Conservation (phyloP, 192 early-diverging fungal genomes). For the Umbelopsis sp. region DNA sequence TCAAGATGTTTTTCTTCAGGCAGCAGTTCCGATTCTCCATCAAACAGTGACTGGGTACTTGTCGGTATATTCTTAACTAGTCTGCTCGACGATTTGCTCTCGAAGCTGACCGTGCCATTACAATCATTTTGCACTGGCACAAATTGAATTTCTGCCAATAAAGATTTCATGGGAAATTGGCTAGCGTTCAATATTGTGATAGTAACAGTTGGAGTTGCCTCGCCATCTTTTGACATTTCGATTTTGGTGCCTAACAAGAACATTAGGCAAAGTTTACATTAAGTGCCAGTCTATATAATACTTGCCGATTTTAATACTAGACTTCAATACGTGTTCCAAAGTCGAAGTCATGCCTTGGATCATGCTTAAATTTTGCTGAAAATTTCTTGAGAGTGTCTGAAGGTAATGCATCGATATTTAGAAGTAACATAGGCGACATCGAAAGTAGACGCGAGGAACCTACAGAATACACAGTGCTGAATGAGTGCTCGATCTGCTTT, state of each 20-base stretch:
- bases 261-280: not conserved
- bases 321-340: conserved; percentile 11
- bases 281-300: not conserved
- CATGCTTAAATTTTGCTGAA: conserved; percentile 8
- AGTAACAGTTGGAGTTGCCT: not conserved
- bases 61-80: not conserved
- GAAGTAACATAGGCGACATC: not conserved
- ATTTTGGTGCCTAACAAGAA: not conserved
- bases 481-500: not conserved
- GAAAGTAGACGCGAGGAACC: not conserved
- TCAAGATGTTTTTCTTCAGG: conserved; percentile 11
- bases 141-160: not conserved
- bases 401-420: not conserved
- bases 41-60: not conserved
- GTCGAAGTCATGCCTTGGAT: conserved; percentile 13
- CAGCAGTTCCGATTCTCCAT: not conserved
- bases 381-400: conserved; percentile 1
- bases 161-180: conserved; percentile 5
- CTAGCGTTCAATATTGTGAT: not conserved
- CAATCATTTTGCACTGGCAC: not conserved
- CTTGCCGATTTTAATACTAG: not conserved
- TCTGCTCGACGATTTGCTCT: not conserved
- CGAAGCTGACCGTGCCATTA: not conserved
- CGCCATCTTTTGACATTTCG: not conserved
- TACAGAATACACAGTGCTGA: conserved; percentile 4